phyloP scores from a whole-genome alignment of 768 basidiomycete genomes.

The Naematelia encephala region DNA sequence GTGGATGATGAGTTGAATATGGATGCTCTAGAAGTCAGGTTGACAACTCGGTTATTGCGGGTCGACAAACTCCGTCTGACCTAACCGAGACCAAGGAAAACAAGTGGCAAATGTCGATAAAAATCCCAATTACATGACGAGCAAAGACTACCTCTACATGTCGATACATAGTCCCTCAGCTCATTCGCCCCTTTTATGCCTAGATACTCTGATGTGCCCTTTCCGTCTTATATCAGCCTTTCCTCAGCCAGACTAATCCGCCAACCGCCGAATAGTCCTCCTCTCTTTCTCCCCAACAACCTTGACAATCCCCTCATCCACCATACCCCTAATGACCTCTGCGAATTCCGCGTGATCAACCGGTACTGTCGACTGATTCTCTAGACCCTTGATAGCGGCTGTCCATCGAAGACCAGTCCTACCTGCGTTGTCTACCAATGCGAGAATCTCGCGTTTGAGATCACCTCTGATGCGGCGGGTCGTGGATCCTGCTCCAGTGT shows the following conservation, averaged over 20 bases:
- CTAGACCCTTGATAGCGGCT: slow-evolving; percentile 73
- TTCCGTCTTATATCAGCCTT: neutral
- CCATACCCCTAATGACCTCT: slow-evolving; percentile 53
- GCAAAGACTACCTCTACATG: too few relatives aligned
- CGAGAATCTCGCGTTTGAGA: slow-evolving; percentile 66
- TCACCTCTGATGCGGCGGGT: slow-evolving; percentile 84
- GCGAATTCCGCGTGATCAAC: slow-evolving; percentile 76
- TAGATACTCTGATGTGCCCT: too few relatives aligned
- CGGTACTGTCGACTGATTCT: slow-evolving; percentile 77
- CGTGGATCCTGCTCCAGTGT: slow-evolving; percentile 84
- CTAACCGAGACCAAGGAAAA: too few relatives aligned
- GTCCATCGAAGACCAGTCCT: slow-evolving; percentile 69
- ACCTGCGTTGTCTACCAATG: slow-evolving; percentile 39
- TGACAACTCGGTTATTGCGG: too few relatives aligned
- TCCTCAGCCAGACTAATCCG: neutral
- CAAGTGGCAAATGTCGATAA: too few relatives aligned
- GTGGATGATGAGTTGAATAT: too few relatives aligned
- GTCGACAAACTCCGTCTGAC: too few relatives aligned
- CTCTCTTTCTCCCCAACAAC: slow-evolving; percentile 82
- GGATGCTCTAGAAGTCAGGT: too few relatives aligned
- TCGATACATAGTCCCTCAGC: too few relatives aligned
- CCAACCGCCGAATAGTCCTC: slow-evolving; percentile 61
- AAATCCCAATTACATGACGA: too few relatives aligned
- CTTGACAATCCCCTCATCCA: slow-evolving; percentile 81
- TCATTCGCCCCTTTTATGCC: too few relatives aligned